Conservation (phyloP, 2,329 filamentous ascomycete species). For the Fusarium continuum region DNA sequence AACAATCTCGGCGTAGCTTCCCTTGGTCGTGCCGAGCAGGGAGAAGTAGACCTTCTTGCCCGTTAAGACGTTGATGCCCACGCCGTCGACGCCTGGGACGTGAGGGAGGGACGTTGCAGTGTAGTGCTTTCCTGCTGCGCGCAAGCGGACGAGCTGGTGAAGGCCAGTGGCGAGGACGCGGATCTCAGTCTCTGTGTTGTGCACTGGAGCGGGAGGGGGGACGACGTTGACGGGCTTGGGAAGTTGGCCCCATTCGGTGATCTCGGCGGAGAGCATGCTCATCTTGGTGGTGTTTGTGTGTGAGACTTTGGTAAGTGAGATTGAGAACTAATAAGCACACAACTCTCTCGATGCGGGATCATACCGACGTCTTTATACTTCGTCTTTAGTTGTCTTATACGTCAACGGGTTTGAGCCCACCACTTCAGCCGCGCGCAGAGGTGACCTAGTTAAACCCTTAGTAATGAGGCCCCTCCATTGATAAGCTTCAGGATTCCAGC, state of each 20-base stretch:
- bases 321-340: neutral
- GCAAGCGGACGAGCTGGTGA: slow-evolving; percentile 62
- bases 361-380: slow-evolving; percentile 24
- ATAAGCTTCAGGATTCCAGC: slow-evolving; percentile 8
- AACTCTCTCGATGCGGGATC: neutral
- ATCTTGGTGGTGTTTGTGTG: slow-evolving; percentile 5
- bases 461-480: slow-evolving; percentile 22
- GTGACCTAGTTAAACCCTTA: slow-evolving; percentile 2
- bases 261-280: slow-evolving; percentile 51
- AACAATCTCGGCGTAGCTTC: slow-evolving; percentile 58
- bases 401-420: too few relatives aligned
- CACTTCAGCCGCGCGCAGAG: slow-evolving; percentile 2
- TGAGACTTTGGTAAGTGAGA: neutral
- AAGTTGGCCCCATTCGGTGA: slow-evolving; percentile 51
- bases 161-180: slow-evolving; percentile 62
- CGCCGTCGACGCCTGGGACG: slow-evolving; percentile 62
- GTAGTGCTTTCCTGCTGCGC: slow-evolving; percentile 65
- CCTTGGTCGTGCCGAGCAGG: slow-evolving; percentile 47
- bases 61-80: slow-evolving; percentile 56
- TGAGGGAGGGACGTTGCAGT: slow-evolving; percentile 59
- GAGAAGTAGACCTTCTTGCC: slow-evolving; percentile 61
- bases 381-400: too few relatives aligned
- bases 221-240: slow-evolving; percentile 44
- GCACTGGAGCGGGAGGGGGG: slow-evolving; percentile 49
- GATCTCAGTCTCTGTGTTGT: slow-evolving; percentile 55